Conservation (phyloP, 352 stramenopile genomes). For the Phytophthora lateralis region DNA sequence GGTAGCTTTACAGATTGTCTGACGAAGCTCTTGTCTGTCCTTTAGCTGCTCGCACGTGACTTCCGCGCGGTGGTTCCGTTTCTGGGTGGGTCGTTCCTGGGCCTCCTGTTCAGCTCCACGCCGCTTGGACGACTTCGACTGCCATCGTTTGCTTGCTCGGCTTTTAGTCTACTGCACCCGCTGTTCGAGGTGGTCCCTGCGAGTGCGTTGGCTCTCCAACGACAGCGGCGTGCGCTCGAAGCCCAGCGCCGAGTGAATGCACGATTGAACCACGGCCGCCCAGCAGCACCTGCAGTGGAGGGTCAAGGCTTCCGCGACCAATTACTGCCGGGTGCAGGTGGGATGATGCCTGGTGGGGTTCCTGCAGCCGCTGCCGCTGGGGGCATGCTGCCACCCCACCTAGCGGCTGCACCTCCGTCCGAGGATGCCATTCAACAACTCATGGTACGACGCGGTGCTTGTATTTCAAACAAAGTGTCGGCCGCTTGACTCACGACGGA, state of each 20-base stretch:
- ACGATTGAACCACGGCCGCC: constrained; percentile 43
- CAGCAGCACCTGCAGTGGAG: constrained; percentile 25
- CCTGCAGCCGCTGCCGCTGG: constrained; percentile 16
- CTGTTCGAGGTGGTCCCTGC: constrained; percentile 84
- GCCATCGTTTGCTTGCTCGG: constrained; percentile 68
- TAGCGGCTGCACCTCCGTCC: constrained; percentile 65
- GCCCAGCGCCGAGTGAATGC: constrained; percentile 70
- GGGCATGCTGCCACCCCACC: constrained; percentile 58
- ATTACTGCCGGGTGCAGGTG: constrained; percentile 67
- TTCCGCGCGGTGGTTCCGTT: constrained; percentile 63
- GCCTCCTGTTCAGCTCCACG: constrained; percentile 71
- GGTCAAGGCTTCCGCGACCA: constrained; percentile 85
- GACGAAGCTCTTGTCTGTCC: background rate
- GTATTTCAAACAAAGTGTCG: constrained; percentile 1
- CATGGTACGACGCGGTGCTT: constrained; percentile 44
- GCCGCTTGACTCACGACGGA: constrained; percentile 9
- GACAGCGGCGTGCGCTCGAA: constrained; percentile 74
- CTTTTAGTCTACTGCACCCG: constrained; percentile 72
- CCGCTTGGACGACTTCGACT: constrained; percentile 74
- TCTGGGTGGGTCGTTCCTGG: constrained; percentile 60
- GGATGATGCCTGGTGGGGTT: constrained; percentile 35
- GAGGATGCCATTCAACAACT: constrained; percentile 85
- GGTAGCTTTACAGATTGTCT: constrained; percentile 2
- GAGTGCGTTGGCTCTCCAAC: constrained; percentile 64
- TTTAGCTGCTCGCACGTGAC: constrained; percentile 72